Conservation (phyloP, 2,329 filamentous ascomycete genomes). For the Fusarium austroafricanum region DNA sequence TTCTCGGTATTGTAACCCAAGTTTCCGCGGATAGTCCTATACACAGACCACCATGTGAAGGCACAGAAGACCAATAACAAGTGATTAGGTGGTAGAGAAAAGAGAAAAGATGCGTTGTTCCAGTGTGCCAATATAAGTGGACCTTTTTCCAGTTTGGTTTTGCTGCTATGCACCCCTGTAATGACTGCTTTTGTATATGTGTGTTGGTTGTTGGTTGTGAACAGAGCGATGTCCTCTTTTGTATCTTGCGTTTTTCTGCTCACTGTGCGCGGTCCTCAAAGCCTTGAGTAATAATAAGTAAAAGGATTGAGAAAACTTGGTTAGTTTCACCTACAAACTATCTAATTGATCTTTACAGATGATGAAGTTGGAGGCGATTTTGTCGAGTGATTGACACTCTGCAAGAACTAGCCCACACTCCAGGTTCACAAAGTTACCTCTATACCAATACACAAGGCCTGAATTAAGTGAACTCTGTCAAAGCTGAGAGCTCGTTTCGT, state of each 20-base stretch:
- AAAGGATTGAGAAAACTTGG: not conserved
- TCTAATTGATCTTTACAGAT: not conserved
- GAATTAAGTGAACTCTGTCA: too few relatives aligned
- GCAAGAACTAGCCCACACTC: not conserved
- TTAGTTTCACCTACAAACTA: not conserved
- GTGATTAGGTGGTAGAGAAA: not conserved
- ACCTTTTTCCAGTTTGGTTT: conserved; percentile 1
- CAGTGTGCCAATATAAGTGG: not conserved
- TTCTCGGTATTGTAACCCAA: too few relatives aligned
- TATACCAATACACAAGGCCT: too few relatives aligned
- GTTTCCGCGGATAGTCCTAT: not conserved
- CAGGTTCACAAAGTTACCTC: not conserved
- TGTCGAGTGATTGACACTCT: not conserved
- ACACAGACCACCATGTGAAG: not conserved
- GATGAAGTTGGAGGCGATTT: not conserved
- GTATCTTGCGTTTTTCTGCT: not conserved
- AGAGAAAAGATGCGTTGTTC: not conserved
- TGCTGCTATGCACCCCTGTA: not conserved
- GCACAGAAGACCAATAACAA: not conserved
- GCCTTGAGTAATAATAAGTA: not conserved
- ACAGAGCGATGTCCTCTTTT: not conserved
- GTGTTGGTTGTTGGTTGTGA: conserved; percentile 12
- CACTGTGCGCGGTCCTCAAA: not conserved
- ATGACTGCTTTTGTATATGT: not conserved
- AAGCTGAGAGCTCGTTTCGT: not conserved